Evolutionary conservation across 805 yeast genomes (phyloP), one percentile per base, ranked within the genome.

Genomic region (Hanseniaspora guilliermondii): DNA sequence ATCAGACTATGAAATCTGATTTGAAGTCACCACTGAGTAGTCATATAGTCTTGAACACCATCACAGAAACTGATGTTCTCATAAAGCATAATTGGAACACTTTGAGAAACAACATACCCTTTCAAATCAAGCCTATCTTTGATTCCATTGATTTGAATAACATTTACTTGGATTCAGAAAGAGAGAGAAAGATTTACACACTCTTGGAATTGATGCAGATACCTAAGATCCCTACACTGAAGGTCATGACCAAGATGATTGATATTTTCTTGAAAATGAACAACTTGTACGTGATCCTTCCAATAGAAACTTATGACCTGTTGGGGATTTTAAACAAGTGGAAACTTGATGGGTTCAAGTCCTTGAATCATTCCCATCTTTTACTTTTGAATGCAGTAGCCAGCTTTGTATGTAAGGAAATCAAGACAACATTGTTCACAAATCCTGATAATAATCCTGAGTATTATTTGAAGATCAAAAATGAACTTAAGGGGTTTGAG

Each of bases 281-380:
- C 9, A 49, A 38, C 16, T 21, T 32, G 2, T 40, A 42, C 19
- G 22, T 55, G 11, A n/a, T 55, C 6, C 19, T 55, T 4, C 57
- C 57, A 5, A 22, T 55, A 11, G 54, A 55, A 19, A 27, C 19
- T 4, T 55, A 47, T 25, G 57, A 55, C 46, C 16, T 55, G 1
- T 3, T 49, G 7, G 57, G 57, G 12, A 55, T 55, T 14, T 25
- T 55, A 11, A 30, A 49, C 8, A 55, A 49, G 25, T 55, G 57
- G 57, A 55, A 55, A 19, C 16, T 24, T 8, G 54, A 55, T 22
- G 54, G 54, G 1, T 55, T 47, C 11, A 35, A 49, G 14, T 42
- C 50, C 16, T 33, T 55, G 22, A 55, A 55, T 17, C 39, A 55
- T 16, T 55, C 57, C 1, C 54, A 55, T 45, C 33, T 55, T 6